phyloP scores from a whole-genome alignment of 345 rosid species.

The Populus pruinosa region DNA sequence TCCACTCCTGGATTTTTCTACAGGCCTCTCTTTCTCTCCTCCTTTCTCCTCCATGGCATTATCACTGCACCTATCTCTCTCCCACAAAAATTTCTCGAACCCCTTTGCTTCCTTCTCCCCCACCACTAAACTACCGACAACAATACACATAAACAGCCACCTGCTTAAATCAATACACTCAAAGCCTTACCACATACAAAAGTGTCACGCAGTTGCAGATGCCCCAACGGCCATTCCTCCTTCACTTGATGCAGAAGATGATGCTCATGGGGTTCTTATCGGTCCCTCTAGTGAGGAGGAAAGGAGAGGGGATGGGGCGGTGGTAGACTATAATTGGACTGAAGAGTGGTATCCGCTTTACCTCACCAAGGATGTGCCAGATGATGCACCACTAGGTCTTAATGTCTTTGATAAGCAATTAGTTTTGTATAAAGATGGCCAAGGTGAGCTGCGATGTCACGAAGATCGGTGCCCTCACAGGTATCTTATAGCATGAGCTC shows the following conservation, averaged over 20 bases:
- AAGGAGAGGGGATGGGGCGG: conserved; percentile 40
- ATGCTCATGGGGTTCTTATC: conserved; percentile 19
- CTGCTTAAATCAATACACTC: neutral
- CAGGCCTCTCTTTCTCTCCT: neutral
- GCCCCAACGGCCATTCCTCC: conserved; percentile 6
- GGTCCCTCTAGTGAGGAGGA: conserved; percentile 36
- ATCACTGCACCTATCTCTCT: conserved; percentile 18
- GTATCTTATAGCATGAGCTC: conserved; percentile 25
- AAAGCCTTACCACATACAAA: neutral
- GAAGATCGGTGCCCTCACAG: conserved; percentile 97
- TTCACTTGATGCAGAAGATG: conserved; percentile 19
- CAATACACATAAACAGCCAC: neutral
- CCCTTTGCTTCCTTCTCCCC: conserved; percentile 8
- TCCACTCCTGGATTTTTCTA: neutral
- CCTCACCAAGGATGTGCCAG: conserved; percentile 69
- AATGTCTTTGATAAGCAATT: conserved; percentile 76
- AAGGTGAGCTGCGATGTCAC: conserved; percentile 56
- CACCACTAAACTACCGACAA: conserved; percentile 4
- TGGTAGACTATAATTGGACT: conserved; percentile 72
- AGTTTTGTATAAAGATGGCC: conserved; percentile 75
- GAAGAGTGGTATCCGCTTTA: conserved; percentile 96
- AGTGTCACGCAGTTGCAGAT: conserved; percentile 32
- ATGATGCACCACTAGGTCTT: conserved; percentile 87
- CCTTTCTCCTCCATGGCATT: conserved; percentile 21
- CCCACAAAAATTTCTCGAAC: neutral